Evolutionary conservation across 1,284 basidiomycete species (phyloP).

Genomic region (Dichomitus squalens): DNA sequence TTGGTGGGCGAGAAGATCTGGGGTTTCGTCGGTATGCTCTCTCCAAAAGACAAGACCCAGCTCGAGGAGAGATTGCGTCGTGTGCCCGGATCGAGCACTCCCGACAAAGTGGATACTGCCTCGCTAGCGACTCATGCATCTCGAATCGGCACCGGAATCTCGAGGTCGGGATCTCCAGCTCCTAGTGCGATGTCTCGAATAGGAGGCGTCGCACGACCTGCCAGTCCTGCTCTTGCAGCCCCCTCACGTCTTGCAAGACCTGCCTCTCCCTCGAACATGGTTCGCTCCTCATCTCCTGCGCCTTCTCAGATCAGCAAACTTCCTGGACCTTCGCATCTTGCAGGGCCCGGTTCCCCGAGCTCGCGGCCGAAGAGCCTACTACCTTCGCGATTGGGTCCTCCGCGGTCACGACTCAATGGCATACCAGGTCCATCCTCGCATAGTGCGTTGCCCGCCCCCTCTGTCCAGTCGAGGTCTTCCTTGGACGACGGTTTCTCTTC

Average conservation of each 20-base stretch:
- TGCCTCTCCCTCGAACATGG: slow-evolving; percentile 55
- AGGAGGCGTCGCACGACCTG: slow-evolving; percentile 56
- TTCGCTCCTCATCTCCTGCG: slow-evolving; percentile 57
- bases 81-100: slow-evolving; percentile 65
- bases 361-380: slow-evolving; percentile 62
- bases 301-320: slow-evolving; percentile 35
- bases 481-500: slow-evolving; percentile 18
- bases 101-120: slow-evolving; percentile 46
- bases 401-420: slow-evolving; percentile 45
- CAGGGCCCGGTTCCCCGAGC: slow-evolving; percentile 49
- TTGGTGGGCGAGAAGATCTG: slow-evolving; percentile 88
- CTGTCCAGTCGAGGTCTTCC: slow-evolving; percentile 15
- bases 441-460: slow-evolving; percentile 12
- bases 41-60: slow-evolving; percentile 88
- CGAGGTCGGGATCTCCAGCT: slow-evolving; percentile 61
- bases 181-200: slow-evolving; percentile 39
- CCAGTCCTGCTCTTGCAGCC: slow-evolving; percentile 59
- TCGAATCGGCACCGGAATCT: slow-evolving; percentile 51
- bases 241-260: slow-evolving; percentile 61
- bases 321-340: slow-evolving; percentile 36
- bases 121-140: slow-evolving; percentile 45
- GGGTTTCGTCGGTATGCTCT: slow-evolving; percentile 75
- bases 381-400: slow-evolving; percentile 70
- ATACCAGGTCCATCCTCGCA: slow-evolving; percentile 6
- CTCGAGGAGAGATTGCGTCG: slow-evolving; percentile 89